These are phyloP conservation scores for Glycine latifolia DNA, from an alignment of 306 rosid genomes.

Conservation along the genomic window DNA sequence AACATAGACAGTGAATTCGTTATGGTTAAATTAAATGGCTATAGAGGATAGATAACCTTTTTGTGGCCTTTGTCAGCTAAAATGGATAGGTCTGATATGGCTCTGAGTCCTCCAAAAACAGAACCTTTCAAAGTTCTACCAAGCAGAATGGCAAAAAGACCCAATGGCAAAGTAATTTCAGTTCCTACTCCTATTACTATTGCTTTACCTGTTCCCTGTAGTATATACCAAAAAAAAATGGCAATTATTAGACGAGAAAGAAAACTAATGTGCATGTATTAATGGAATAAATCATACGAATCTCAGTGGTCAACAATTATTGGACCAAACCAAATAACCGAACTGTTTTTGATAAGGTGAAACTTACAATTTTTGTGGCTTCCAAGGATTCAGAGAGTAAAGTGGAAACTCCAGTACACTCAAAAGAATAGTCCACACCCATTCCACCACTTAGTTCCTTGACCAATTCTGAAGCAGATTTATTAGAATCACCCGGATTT, in stretches of 20 bases:
- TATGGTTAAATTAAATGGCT: no score
- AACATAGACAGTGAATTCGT: neutral
- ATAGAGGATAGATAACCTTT: conserved; percentile 44
- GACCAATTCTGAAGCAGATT: conserved; percentile 50
- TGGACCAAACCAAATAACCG: neutral
- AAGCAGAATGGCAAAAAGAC: conserved; percentile 25
- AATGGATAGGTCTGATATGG: conserved; percentile 54
- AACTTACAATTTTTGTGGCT: conserved; percentile 60
- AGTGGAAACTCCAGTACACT: conserved; percentile 59
- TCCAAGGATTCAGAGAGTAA: conserved; percentile 52
- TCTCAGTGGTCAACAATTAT: no score
- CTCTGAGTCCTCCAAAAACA: conserved; percentile 56
- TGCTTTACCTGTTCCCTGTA: conserved; percentile 57
- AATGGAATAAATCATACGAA: no score
- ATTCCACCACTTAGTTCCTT: conserved; percentile 56
- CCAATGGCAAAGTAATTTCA: conserved; percentile 25
- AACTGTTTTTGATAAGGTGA: neutral
- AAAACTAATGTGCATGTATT: no score
- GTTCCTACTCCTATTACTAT: conserved; percentile 42
- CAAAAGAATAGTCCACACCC: conserved; percentile 67
- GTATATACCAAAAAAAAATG: neutral
- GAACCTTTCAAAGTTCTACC: conserved; percentile 62
- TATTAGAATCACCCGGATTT: conserved; percentile 46
- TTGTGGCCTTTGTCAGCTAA: conserved; percentile 47
- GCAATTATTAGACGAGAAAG: no score